Conservation (phyloP, 495 filamentous ascomycete species). For the Penicillium paradoxum region DNA sequence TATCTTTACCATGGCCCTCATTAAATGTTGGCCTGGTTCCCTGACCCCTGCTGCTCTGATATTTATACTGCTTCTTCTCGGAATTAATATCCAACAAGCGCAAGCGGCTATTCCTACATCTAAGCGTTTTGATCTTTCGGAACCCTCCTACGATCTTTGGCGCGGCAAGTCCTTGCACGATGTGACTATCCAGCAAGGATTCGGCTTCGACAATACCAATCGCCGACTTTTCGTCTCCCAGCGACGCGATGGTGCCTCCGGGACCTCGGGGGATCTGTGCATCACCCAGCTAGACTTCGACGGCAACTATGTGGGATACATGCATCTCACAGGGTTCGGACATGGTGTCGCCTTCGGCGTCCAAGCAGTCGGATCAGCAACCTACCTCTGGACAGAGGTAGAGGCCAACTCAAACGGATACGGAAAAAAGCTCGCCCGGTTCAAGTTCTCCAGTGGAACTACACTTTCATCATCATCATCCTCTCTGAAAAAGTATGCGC, state of each 20-base stretch:
- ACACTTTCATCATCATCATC: conserved; percentile 2
- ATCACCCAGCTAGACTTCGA: conserved; percentile 21
- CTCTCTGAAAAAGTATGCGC: neutral
- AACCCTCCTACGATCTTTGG: conserved; percentile 15
- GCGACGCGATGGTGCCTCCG: conserved; percentile 7
- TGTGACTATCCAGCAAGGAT: conserved; percentile 18
- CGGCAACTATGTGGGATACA: conserved; percentile 15
- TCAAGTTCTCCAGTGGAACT: conserved; percentile 13
- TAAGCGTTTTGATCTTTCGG: conserved; percentile 13
- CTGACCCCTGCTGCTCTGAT: neutral
- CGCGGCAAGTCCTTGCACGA: conserved; percentile 12
- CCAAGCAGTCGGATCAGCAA: conserved; percentile 11
- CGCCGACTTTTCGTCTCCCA: conserved; percentile 17
- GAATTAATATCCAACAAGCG: neutral
- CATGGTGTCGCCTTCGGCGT: conserved; percentile 18
- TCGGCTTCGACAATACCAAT: conserved; percentile 22
- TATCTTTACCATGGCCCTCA: neutral
- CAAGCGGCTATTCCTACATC: conserved; percentile 5
- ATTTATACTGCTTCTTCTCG: neutral
- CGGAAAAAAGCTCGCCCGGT: conserved; percentile 15
- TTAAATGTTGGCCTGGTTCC: neutral
- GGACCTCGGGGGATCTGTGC: conserved; percentile 13
- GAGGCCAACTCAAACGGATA: conserved; percentile 19
- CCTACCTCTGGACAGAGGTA: conserved; percentile 19
- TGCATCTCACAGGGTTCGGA: conserved; percentile 16